phyloP scores from a whole-genome alignment of 2,329 filamentous ascomycete genomes.

The Exophiala phaeomuriformis region DNA sequence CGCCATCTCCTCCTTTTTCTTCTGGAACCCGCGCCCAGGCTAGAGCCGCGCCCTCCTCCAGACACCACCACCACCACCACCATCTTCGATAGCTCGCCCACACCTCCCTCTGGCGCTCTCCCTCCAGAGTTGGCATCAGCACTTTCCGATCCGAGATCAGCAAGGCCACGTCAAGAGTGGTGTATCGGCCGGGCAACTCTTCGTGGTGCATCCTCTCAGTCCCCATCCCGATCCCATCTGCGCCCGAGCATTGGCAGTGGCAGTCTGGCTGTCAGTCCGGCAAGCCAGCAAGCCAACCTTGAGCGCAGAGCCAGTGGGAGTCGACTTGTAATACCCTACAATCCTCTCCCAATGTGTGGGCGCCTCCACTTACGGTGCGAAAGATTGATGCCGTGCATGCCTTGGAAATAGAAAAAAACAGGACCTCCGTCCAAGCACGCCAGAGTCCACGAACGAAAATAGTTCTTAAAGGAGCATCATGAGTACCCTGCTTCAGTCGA shows the following conservation, averaged over 20 bases:
- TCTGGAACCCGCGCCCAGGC: constrained; percentile 11
- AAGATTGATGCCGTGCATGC: constrained; percentile 22
- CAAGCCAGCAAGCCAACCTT: constrained; percentile 1
- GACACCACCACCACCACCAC: constrained; percentile 8
- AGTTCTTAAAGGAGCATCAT: constrained; percentile 20
- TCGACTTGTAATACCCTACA: constrained; percentile 9
- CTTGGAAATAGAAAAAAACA: constrained; percentile 20
- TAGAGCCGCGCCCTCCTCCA: constrained; percentile 14
- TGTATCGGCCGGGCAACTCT: constrained; percentile 17
- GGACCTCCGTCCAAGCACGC: constrained; percentile 15
- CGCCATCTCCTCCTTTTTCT: constrained; percentile 13
- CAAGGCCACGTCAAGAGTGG: constrained; percentile 9
- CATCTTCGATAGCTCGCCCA: constrained; percentile 6
- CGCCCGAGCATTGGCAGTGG: neutral
- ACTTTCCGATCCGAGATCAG: constrained; percentile 16
- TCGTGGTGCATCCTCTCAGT: constrained; percentile 13
- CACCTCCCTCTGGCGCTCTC: constrained; percentile 7
- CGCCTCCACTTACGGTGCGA: constrained; percentile 19
- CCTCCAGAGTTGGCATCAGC: constrained; percentile 19
- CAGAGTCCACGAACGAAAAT: constrained; percentile 4
- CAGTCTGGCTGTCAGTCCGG: constrained; percentile 4
- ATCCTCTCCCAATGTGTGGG: constrained; percentile 18
- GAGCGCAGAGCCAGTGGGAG: constrained; percentile 3
- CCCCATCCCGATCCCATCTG: constrained; percentile 14
- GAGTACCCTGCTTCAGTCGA: constrained; percentile 26